Evolutionary conservation across 495 filamentous ascomycete genomes (phyloP), one percentile per base, ranked within the genome.

Genomic region (Xanthoparmelia taractica): DNA sequence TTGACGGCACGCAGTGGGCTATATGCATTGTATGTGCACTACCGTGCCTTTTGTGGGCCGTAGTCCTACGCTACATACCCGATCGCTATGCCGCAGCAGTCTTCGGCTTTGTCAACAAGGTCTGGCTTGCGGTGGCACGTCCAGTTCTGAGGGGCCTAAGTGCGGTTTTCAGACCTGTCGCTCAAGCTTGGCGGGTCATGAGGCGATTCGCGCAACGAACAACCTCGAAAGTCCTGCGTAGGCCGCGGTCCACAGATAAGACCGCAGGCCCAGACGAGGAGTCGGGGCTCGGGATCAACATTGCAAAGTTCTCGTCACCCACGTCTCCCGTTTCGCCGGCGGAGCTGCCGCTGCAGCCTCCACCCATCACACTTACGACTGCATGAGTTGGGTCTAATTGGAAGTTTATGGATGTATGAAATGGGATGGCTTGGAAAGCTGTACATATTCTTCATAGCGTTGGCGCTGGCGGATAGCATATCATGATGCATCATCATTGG

Each of bases 31-130:
- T 88, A 31, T 81, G 91, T 57, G 86, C 89, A 27, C 64, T 86
- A 33, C 75, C 88, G 45, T 91, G 89, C 68, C 82, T 94, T 18
- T 86, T 88, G 5, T 82, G 89, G 67, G 91, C 88, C 8, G 79
- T 90, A 41, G 72, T 84, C 33, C 83, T 94, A 58, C 86, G 91
- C 58, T 78, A 84, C 15, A 80, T 87, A 37, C 86, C 86, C 0
- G 86, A 89, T 61, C 72, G 75, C 58, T 79, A 81, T 38, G 78
- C 84, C 25, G 78, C 73, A 2, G 41, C 71, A 37, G 71, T 78
- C 10, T 80, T 82, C 59, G 43, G 25, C 17, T 54, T 69, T 13
- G 63, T 60, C n/a, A 54, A 38, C 25, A 63, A 60, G n/a, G 36
- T 69, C 27, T 71, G 60, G 58, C 58, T 71, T 27, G 64, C 65